A percentile compares a stretch with the other conserved stretches of the same genome.
phyloP scores from a whole-genome alignment of 345 rosid species.

The Euclidium syriacum region DNA sequence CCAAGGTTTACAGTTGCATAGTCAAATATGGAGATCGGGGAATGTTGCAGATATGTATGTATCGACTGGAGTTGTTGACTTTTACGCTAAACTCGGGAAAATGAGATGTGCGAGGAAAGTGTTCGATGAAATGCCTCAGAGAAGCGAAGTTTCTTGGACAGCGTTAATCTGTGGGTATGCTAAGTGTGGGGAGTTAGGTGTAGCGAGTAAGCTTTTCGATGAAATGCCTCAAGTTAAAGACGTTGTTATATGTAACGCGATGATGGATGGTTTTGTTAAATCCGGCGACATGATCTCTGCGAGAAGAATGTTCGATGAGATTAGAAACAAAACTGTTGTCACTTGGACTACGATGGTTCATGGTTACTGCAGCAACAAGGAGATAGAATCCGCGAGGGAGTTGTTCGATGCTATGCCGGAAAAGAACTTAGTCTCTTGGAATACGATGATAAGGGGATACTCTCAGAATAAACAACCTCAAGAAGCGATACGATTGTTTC shows the following conservation, averaged over 20 bases:
- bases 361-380: constrained; percentile 55
- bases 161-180: constrained; percentile 59
- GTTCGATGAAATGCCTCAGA: constrained; percentile 62
- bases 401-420: constrained; percentile 69
- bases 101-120: constrained; percentile 39
- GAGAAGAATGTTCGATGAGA: constrained; percentile 49
- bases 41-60: constrained; percentile 54
- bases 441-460: constrained; percentile 70
- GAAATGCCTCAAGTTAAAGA: constrained; percentile 53
- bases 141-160: constrained; percentile 72
- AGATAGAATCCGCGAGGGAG: constrained; percentile 43
- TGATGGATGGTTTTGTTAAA: constrained; percentile 69
- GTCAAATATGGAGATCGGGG: constrained; percentile 48
- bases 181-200: constrained; percentile 42
- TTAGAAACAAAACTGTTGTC: constrained; percentile 50
- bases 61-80: constrained; percentile 60
- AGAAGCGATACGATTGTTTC: constrained; percentile 63
- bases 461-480: constrained; percentile 61
- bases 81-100: constrained; percentile 58
- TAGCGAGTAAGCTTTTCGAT: constrained; percentile 46
- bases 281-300: constrained; percentile 56
- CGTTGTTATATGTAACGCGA: constrained; percentile 45
- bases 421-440: constrained; percentile 70
- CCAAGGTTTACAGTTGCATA: constrained; percentile 56
- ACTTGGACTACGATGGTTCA: constrained; percentile 74